Conservation (phyloP, 1,284 basidiomycete genomes). For the Ustilago crameri region DNA sequence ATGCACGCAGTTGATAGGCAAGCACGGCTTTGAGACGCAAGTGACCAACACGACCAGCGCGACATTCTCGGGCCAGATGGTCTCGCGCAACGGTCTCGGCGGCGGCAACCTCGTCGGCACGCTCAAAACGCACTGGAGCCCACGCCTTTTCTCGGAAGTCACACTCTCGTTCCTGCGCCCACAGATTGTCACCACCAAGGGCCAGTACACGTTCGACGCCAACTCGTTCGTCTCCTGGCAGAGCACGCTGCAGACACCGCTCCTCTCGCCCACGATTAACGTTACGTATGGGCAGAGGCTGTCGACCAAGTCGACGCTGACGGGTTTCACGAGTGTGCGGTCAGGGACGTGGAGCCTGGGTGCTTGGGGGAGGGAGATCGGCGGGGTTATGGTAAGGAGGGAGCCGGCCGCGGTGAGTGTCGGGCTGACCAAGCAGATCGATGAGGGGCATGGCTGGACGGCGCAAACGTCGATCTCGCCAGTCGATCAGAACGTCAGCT, state of each 20-base stretch:
- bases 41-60: conserved; percentile 42
- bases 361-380: conserved; percentile 68
- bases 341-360: conserved; percentile 70
- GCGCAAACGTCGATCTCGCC: conserved; percentile 45
- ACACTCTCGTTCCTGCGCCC: conserved; percentile 70
- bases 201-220: conserved; percentile 70
- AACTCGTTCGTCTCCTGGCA: conserved; percentile 68
- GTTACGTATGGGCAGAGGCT: conserved; percentile 70
- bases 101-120: conserved; percentile 74
- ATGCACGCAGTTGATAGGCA: conserved; percentile 59
- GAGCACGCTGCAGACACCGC: conserved; percentile 52
- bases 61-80: conserved; percentile 68
- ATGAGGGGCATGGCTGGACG: conserved; percentile 59
- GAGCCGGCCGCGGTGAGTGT: conserved; percentile 57
- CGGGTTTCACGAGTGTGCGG: conserved; percentile 66
- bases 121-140: conserved; percentile 76
- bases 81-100: conserved; percentile 68
- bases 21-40: conserved; percentile 64
- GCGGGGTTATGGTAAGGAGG: conserved; percentile 23
- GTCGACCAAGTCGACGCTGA: conserved; percentile 45
- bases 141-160: conserved; percentile 70
- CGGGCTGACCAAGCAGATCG: conserved; percentile 57
- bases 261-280: conserved; percentile 69
- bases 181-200: conserved; percentile 69
- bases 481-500: conserved; percentile 55